A percentile compares a stretch with the other conserved stretches of the same genome.
phyloP scores from a whole-genome alignment of 2,329 filamentous ascomycete genomes.

The Monilinia fructigena region DNA sequence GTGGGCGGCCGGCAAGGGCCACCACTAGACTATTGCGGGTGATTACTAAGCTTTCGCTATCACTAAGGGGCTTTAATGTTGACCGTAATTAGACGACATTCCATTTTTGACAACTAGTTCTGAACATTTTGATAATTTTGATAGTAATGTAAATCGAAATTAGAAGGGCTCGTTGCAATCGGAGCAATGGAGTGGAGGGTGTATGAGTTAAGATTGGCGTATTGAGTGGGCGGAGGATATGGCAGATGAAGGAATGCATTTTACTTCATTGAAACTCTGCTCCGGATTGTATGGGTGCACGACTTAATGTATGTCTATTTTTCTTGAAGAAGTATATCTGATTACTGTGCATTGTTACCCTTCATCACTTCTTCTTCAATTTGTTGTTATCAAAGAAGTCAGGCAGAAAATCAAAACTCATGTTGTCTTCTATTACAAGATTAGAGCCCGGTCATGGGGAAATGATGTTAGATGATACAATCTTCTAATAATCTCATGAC shows the following conservation, averaged over 20 bases:
- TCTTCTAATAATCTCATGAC: too few species aligned
- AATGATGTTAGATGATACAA: not conserved
- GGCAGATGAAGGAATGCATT: not conserved
- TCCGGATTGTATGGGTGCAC: not conserved
- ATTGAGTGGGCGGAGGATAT: not conserved
- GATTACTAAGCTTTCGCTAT: conserved; percentile 8
- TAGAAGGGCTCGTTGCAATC: not conserved
- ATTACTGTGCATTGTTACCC: not conserved
- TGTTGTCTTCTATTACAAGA: not conserved
- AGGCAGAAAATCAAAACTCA: not conserved
- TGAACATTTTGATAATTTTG: not conserved
- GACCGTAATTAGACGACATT: conserved; percentile 19
- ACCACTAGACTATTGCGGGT: not conserved
- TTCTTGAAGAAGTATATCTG: not conserved
- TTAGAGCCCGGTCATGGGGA: not conserved
- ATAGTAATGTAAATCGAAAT: not conserved
- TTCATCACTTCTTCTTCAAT: not conserved
- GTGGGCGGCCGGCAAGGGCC: not conserved
- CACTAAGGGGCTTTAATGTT: conserved; percentile 1
- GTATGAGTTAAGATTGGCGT: not conserved
- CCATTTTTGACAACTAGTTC: not conserved
- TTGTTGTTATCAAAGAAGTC: not conserved
- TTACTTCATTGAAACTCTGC: not conserved
- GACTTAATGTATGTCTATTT: not conserved
- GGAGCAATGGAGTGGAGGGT: not conserved